Percentiles rank a stretch among this genome's conserved stretches.
These are phyloP conservation scores for Thuidium tamariscinum DNA, from an alignment of 225 moss, liverwort and hornwort genomes.

Conservation along the genomic window DNA sequence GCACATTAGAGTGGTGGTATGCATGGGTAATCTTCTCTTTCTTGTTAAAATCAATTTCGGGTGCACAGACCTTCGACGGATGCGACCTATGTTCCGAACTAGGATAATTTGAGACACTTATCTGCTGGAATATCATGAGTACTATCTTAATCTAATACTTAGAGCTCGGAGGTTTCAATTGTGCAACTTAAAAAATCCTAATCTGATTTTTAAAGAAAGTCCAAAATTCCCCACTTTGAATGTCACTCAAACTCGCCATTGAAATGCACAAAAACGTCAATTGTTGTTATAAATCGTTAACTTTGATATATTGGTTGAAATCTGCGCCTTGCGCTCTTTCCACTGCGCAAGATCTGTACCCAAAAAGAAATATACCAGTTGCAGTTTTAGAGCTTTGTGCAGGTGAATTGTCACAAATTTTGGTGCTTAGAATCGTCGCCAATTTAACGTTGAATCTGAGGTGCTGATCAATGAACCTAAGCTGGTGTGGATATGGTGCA, in stretches of 20 bases:
- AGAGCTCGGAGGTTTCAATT: neutral
- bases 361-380: neutral
- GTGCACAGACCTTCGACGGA: neutral
- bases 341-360: neutral
- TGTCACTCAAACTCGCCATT: neutral
- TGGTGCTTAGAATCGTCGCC: neutral
- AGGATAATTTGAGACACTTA: neutral
- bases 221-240: neutral
- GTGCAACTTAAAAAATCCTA: too few species aligned
- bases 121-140: neutral
- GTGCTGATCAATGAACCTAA: neutral
- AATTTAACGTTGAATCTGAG: neutral
- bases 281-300: neutral
- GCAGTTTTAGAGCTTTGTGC: neutral
- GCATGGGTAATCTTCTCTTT: conserved; percentile 7
- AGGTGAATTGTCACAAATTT: neutral
- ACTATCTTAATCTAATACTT: neutral
- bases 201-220: neutral
- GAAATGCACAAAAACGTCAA: neutral
- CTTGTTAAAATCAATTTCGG: too few species aligned
- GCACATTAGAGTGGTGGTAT: conserved; percentile 40
- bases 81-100: neutral
- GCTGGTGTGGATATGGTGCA: neutral
- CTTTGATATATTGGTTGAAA: neutral
- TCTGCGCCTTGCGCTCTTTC: neutral